Base-by-base conservation (phyloP, 2,329 filamentous ascomycete genomes). In the Knoxdaviesia capensis region DNA sequence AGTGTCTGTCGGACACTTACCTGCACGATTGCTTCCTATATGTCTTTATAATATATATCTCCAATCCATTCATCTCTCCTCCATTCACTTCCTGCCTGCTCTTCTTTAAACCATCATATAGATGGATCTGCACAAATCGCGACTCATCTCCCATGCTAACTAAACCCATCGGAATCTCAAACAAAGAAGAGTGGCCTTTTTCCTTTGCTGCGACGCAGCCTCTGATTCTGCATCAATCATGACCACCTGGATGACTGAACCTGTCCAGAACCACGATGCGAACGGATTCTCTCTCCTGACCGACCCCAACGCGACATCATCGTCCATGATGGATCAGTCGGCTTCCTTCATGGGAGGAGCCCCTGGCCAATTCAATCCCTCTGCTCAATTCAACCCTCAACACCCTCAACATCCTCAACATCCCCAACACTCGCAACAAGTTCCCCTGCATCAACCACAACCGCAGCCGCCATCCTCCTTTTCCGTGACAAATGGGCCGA, bases 171-270 rank as follows among this genome's bases (percentile, higher is more conserved):
- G 20, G 20, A 20, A 20, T 20, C 20, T 3, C 20, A 20, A 20
- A 20, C 20, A 20, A 20, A 42, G 34, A 31, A 42, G 34, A 5
- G 11, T 9, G 6, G 34, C 8, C 28, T 30, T 39, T 39, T 28
- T 6, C 11, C 28, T 39, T 11, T 28, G 29, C 38, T 29, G 8
- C n/a, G 4, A 11, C 8, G 8, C 36, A 6, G 10, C 36, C 10
- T 8, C 7, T 3, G 6, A 10, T 36, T 38, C n/a, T 29, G 10
- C 11, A 7, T 29, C 43, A 41, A 34, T 37, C 65, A 78, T 79
- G 74, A 78, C 69, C 66, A 71, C 73, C 64, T 79, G 74, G 75
- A 77, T 78, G 68, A 79, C 77, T 61, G 74, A 80, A 60, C 65
- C 74, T 40, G 65, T 75, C 63, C 69, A 71, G 53, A 79, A 75